Conservation (phyloP, 805 yeast species). For the Nakazawaea wickerhamii region DNA sequence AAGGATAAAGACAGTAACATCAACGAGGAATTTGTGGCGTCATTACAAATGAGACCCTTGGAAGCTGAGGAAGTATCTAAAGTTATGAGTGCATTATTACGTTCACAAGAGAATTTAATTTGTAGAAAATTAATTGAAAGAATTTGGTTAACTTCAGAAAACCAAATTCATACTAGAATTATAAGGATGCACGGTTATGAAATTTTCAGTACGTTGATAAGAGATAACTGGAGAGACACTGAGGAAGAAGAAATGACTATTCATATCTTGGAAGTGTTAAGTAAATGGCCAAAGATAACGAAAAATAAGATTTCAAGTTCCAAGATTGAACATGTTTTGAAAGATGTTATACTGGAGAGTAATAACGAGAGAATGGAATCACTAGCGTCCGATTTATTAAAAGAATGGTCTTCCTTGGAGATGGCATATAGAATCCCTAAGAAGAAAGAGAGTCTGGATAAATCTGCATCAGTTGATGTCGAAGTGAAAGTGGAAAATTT, state of each 20-base stretch:
- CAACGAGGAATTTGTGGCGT: conserved; percentile 59
- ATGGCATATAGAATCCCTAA: conserved; percentile 87
- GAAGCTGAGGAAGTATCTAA: conserved; percentile 59
- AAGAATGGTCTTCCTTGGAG: conserved; percentile 68
- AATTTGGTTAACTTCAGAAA: conserved; percentile 47
- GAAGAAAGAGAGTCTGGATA: conserved; percentile 26
- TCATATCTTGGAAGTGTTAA: conserved; percentile 52
- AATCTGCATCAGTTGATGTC: conserved; percentile 7
- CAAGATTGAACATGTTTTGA: conserved; percentile 61
- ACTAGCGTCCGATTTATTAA: conserved; percentile 41
- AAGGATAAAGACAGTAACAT: conserved; percentile 50
- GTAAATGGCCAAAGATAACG: conserved; percentile 61
- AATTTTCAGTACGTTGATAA: conserved; percentile 60
- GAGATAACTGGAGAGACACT: conserved; percentile 22
- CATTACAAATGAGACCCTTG: conserved; percentile 50
- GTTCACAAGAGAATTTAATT: conserved; percentile 63
- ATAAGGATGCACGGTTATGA: conserved; percentile 84
- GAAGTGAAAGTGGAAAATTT: conserved; percentile 6
- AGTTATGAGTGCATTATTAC: conserved; percentile 77
- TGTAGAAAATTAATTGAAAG: conserved; percentile 65
- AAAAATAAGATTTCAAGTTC: conserved; percentile 72
- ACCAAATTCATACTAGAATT: conserved; percentile 48
- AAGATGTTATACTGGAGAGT: conserved; percentile 29
- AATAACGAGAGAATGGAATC: conserved; percentile 23
- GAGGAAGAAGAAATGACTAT: conserved; percentile 35